Conservation (phyloP, 495 filamentous ascomycete genomes). For the Neurospora tetraspora region DNA sequence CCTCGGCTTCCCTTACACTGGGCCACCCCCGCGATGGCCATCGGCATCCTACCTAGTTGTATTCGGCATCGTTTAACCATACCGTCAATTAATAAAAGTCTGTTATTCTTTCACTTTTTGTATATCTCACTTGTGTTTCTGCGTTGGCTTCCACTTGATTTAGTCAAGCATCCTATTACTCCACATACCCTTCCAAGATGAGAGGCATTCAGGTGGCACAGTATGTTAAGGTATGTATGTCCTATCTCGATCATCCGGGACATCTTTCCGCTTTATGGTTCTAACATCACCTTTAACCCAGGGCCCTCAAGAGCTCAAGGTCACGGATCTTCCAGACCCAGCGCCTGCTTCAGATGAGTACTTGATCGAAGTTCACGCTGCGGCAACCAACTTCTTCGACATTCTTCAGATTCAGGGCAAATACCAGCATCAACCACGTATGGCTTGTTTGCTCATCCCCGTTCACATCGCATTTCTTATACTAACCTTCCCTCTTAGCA, state of each 20-base stretch:
- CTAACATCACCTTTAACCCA: constrained; percentile 19
- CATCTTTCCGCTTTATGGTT: neutral
- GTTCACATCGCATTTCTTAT: neutral
- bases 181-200: constrained; percentile 40
- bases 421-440: constrained; percentile 54
- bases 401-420: constrained; percentile 79
- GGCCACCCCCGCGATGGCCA: neutral
- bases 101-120: neutral
- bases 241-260: neutral
- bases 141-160: neutral
- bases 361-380: constrained; percentile 78
- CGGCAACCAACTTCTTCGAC: constrained; percentile 93
- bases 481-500: constrained; percentile 17
- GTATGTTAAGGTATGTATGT: constrained; percentile 59
- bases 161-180: neutral
- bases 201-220: constrained; percentile 70
- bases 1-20: constrained; percentile 1
- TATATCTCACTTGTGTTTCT: neutral
- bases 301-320: constrained; percentile 70
- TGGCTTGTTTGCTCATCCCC: neutral
- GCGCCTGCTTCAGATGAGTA: constrained; percentile 62
- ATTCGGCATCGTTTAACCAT: neutral
- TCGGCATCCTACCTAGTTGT: neutral
- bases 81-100: neutral
- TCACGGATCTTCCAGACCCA: constrained; percentile 64